A percentile compares a stretch with the other conserved stretches of the same genome.
Evolutionary conservation across 176 grass and related monocot species (phyloP).

Genomic region (Oryza coarctata): DNA sequence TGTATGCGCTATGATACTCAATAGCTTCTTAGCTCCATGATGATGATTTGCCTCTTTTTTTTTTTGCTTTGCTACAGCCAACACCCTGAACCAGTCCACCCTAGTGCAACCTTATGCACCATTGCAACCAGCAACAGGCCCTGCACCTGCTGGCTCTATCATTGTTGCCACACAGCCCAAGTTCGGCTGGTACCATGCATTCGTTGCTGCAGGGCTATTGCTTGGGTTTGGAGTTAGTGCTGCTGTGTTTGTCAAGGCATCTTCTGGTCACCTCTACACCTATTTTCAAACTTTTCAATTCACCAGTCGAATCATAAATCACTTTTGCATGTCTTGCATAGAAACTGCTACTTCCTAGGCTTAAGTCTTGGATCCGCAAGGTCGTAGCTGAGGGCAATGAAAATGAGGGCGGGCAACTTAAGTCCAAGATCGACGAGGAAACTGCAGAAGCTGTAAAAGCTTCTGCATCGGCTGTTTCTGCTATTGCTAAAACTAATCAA

Average conservation of each 20-base stretch:
- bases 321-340: constrained; percentile 30
- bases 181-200: constrained; percentile 73
- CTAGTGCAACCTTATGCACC: constrained; percentile 23
- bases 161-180: constrained; percentile 16
- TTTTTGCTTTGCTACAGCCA: constrained; percentile 29
- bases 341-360: constrained; percentile 74
- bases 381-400: constrained; percentile 61
- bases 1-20: too few relatives aligned
- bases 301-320: not conserved
- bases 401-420: constrained; percentile 34
- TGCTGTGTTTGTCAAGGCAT: constrained; percentile 73
- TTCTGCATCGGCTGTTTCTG: constrained; percentile 65
- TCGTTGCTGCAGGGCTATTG: constrained; percentile 62
- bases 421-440: constrained; percentile 52
- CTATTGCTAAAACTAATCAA: constrained; percentile 65
- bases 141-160: constrained; percentile 29
- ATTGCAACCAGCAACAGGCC: constrained; percentile 17
- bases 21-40: not conserved
- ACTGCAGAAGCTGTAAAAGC: constrained; percentile 71
- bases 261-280: not conserved
- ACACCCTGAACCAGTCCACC: constrained; percentile 9
- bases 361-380: constrained; percentile 80
- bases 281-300: not conserved
- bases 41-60: not conserved
- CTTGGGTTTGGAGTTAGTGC: constrained; percentile 71